These are phyloP conservation scores for Botrytis hyacinthi DNA, from an alignment of 2,329 filamentous ascomycete species.

Conservation along the genomic window DNA sequence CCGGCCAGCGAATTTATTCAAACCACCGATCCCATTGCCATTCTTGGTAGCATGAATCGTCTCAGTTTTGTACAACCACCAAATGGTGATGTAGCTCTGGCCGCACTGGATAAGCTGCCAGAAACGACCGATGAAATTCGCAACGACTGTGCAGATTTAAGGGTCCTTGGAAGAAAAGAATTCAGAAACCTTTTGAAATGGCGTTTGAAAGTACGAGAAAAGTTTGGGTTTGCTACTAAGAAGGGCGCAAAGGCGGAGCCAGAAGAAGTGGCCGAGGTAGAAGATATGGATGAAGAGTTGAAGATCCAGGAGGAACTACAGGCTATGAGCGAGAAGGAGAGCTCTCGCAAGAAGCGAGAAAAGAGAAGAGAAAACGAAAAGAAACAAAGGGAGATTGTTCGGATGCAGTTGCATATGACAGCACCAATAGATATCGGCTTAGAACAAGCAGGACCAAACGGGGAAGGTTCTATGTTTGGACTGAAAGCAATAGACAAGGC, in stretches of 20 bases:
- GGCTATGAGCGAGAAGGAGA: conserved; percentile 75
- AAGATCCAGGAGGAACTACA: conserved; percentile 86
- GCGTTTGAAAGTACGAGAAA: conserved; percentile 84
- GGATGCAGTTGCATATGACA: conserved; percentile 96
- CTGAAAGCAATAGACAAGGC: conserved; percentile 79
- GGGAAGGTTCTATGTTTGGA: conserved; percentile 81
- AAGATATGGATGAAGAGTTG: conserved; percentile 92
- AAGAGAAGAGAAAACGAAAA: conserved; percentile 85
- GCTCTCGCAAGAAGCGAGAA: conserved; percentile 75
- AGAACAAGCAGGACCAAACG: conserved; percentile 76
- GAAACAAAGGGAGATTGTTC: conserved; percentile 91
- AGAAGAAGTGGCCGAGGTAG: conserved; percentile 72
- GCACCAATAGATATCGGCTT: conserved; percentile 94
- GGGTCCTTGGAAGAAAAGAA: conserved; percentile 88
- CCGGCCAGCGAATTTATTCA: conserved; percentile 92
- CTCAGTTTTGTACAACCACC: conserved; percentile 77
- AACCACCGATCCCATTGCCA: conserved; percentile 86
- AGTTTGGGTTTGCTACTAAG: conserved; percentile 82
- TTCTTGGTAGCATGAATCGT: conserved; percentile 82
- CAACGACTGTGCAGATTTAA: conserved; percentile 76
- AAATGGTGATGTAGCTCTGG: conserved; percentile 81
- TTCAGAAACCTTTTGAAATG: conserved; percentile 88
- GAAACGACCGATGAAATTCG: conserved; percentile 84
- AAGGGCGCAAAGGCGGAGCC: conserved; percentile 43
- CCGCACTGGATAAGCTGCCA: conserved; percentile 79